These are phyloP conservation scores for Backusella australiensis DNA, from an alignment of 192 early-diverging fungal genomes.

Conservation along the genomic window DNA sequence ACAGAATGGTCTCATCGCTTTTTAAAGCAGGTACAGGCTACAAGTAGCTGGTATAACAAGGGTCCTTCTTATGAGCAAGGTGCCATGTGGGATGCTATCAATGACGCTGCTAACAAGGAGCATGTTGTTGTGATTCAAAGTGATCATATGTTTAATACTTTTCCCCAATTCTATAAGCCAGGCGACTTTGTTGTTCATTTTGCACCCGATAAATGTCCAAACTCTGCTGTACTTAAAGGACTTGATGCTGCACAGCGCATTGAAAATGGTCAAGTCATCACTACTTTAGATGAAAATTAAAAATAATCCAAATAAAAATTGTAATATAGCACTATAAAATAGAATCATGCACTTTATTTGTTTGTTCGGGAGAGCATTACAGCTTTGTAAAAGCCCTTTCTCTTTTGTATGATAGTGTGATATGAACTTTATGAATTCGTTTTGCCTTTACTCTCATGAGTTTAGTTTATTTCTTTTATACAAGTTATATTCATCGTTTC, in stretches of 20 bases:
- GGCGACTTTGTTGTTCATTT: conserved; percentile 62
- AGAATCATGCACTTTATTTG: too few relatives aligned
- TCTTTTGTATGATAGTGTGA: too few relatives aligned
- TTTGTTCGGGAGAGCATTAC: too few relatives aligned
- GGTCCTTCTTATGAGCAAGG: conserved; percentile 48
- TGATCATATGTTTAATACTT: conserved; percentile 58
- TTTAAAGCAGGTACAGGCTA: conserved; percentile 39
- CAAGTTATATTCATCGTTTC: too few relatives aligned
- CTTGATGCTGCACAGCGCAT: conserved; percentile 39
- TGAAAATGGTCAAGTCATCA: conserved; percentile 10
- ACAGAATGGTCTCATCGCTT: conserved; percentile 46
- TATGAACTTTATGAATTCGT: too few relatives aligned
- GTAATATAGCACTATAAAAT: background rate
- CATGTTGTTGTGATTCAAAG: conserved; percentile 36
- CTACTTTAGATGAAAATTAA: conserved; percentile 8
- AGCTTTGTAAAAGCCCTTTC: too few relatives aligned
- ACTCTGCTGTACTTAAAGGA: conserved; percentile 41
- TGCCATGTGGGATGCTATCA: conserved; percentile 59
- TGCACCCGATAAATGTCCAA: conserved; percentile 55
- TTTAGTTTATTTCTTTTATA: too few relatives aligned
- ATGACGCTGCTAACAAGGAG: conserved; percentile 24
- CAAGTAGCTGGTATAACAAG: conserved; percentile 35
- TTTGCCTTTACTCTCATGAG: too few relatives aligned
- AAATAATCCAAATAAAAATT: background rate
- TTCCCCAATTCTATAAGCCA: conserved; percentile 40